A percentile compares a stretch with the other conserved stretches of the same genome.
Conservation (phyloP, 768 basidiomycete genomes). For the Myochromella boudieri region DNA sequence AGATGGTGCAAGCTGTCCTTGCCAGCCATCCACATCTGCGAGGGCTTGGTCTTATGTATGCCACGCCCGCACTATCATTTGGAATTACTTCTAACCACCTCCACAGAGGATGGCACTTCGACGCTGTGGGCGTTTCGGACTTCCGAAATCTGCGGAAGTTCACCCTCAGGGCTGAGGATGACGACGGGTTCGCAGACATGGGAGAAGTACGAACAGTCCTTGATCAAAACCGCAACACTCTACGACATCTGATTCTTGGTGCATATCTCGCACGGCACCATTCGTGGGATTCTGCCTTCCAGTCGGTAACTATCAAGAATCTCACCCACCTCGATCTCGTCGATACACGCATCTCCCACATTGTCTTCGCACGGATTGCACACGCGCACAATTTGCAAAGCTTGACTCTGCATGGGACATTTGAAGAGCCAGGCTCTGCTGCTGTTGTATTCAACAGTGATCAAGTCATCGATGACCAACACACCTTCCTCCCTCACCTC, state of each 20-base stretch:
- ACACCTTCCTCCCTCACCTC: slow-evolving; percentile 63
- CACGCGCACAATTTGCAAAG: slow-evolving; percentile 61
- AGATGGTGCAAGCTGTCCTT: slow-evolving; percentile 61
- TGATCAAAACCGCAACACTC: slow-evolving; percentile 55
- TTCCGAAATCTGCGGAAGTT: slow-evolving; percentile 63
- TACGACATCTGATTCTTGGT: slow-evolving; percentile 65
- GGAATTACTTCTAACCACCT: background rate
- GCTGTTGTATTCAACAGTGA: slow-evolving; percentile 61
- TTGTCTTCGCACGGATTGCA: slow-evolving; percentile 61
- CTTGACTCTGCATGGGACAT: slow-evolving; percentile 65
- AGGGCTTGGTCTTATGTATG: slow-evolving; percentile 59
- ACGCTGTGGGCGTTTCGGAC: slow-evolving; percentile 65
- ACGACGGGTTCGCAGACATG: slow-evolving; percentile 72
- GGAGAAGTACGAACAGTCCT: slow-evolving; percentile 64
- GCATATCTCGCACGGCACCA: slow-evolving; percentile 65
- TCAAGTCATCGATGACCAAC: slow-evolving; percentile 54
- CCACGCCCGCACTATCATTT: slow-evolving; percentile 2
- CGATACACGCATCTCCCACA: slow-evolving; percentile 64
- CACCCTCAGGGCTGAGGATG: slow-evolving; percentile 68
- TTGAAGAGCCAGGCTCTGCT: slow-evolving; percentile 58
- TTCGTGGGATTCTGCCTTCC: slow-evolving; percentile 68
- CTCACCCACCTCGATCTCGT: slow-evolving; percentile 72
- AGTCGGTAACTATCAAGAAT: slow-evolving; percentile 60
- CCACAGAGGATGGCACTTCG: slow-evolving; percentile 69
- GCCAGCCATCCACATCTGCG: slow-evolving; percentile 52